Percentiles rank a stretch among this genome's conserved stretches.
phyloP scores from a whole-genome alignment of 371 early-diverging fungal species.

The Zychaea mexicana region DNA sequence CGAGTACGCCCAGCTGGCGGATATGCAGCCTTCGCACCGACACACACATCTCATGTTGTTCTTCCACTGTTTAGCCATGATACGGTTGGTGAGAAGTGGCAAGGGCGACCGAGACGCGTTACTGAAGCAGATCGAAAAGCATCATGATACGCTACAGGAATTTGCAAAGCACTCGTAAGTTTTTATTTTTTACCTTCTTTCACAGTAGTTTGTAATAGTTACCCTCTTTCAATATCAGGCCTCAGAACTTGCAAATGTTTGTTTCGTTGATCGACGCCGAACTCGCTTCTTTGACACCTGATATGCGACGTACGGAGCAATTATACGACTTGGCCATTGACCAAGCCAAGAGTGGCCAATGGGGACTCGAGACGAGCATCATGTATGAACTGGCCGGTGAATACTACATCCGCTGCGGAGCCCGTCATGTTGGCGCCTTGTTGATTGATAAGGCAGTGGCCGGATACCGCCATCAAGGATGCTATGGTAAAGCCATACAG shows the following conservation, averaged over 20 bases:
- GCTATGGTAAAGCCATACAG: slow-evolving; percentile 40
- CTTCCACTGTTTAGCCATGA: slow-evolving; percentile 39
- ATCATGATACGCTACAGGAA: slow-evolving; percentile 22
- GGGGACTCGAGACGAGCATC: slow-evolving; percentile 32
- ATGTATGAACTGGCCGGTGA: slow-evolving; percentile 47
- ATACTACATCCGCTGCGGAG: slow-evolving; percentile 31
- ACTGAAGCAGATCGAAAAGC: slow-evolving; percentile 19
- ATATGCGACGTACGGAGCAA: slow-evolving; percentile 27
- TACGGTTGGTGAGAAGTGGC: slow-evolving; percentile 23
- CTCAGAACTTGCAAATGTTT: slow-evolving; percentile 35
- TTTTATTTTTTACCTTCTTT: not conserved
- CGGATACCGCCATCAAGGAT: slow-evolving; percentile 34
- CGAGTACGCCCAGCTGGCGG: slow-evolving; percentile 26
- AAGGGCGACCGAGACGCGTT: slow-evolving; percentile 2
- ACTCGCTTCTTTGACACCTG: slow-evolving; percentile 26
- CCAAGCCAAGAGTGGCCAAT: slow-evolving; percentile 36
- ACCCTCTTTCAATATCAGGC: no score
- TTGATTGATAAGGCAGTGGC: slow-evolving; percentile 39
- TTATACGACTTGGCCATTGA: slow-evolving; percentile 41
- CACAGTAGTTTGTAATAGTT: not conserved
- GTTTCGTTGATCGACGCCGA: slow-evolving; percentile 47
- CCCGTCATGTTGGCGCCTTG: slow-evolving; percentile 25
- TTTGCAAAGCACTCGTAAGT: slow-evolving; percentile 41
- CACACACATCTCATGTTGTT: slow-evolving; percentile 45
- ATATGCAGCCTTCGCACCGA: slow-evolving; percentile 35